Conservation (phyloP, 2,329 filamentous ascomycete genomes). For the Phoma sp. region DNA sequence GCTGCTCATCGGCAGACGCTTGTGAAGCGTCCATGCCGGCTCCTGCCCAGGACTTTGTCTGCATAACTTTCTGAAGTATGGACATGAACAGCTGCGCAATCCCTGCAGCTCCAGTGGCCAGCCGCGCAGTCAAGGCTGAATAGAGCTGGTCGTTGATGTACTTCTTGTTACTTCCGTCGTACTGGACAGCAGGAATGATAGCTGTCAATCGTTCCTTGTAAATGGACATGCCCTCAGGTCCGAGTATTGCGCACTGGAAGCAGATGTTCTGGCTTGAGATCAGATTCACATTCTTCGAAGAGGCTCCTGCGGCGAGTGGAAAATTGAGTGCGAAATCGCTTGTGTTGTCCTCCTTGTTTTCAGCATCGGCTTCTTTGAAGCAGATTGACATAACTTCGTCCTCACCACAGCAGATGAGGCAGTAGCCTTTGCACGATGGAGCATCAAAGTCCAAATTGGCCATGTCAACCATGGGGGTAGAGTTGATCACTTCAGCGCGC, state of each 20-base stretch:
- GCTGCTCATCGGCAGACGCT: slow-evolving; percentile 14
- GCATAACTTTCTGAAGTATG: slow-evolving; percentile 34
- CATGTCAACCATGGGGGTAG: slow-evolving; percentile 21
- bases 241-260: slow-evolving; percentile 43
- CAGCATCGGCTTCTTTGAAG: slow-evolving; percentile 33
- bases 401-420: slow-evolving; percentile 42
- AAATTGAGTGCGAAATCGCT: slow-evolving; percentile 45
- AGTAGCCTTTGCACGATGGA: slow-evolving; percentile 35
- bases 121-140: slow-evolving; percentile 37
- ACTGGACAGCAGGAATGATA: slow-evolving; percentile 37
- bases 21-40: slow-evolving; percentile 15
- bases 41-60: slow-evolving; percentile 39
- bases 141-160: slow-evolving; percentile 46
- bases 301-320: slow-evolving; percentile 40
- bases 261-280: slow-evolving; percentile 44
- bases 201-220: slow-evolving; percentile 40
- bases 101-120: slow-evolving; percentile 38
- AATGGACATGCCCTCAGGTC: slow-evolving; percentile 31
- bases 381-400: slow-evolving; percentile 44
- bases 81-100: slow-evolving; percentile 43
- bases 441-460: slow-evolving; percentile 35
- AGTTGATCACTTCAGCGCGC: slow-evolving; percentile 32
- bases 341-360: slow-evolving; percentile 36
- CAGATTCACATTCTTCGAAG: slow-evolving; percentile 30
- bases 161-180: slow-evolving; percentile 37